phyloP scores from a whole-genome alignment of 2,329 filamentous ascomycete species.

The Trichoderma sp. region DNA sequence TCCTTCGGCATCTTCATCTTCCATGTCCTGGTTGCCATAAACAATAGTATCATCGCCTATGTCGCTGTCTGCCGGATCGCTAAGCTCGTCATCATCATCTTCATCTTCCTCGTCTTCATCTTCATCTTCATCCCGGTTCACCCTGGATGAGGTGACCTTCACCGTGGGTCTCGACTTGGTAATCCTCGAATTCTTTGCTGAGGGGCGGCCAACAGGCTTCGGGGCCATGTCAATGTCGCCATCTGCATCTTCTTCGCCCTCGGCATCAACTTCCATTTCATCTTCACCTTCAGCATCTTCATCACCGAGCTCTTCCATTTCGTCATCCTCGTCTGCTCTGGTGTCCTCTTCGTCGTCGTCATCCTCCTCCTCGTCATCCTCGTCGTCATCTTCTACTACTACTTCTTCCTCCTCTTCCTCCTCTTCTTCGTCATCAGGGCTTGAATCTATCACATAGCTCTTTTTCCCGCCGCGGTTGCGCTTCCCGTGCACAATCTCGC shows the following conservation, averaged over 20 bases:
- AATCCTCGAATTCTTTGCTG: slow-evolving; percentile 42
- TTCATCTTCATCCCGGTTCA: slow-evolving; percentile 38
- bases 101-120: slow-evolving; percentile 52
- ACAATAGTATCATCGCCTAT: slow-evolving; percentile 39
- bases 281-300: slow-evolving; percentile 42
- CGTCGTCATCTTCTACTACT: slow-evolving; percentile 42
- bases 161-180: slow-evolving; percentile 37
- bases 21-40: slow-evolving; percentile 46
- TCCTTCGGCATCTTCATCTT: slow-evolving; percentile 48
- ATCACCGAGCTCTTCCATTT: slow-evolving; percentile 38
- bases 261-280: slow-evolving; percentile 47
- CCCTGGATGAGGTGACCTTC: slow-evolving; percentile 35
- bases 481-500: slow-evolving; percentile 50
- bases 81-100: slow-evolving; percentile 56
- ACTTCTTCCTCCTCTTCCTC: slow-evolving; percentile 46
- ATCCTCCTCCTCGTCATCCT: slow-evolving; percentile 43
- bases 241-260: slow-evolving; percentile 46
- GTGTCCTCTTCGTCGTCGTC: slow-evolving; percentile 41
- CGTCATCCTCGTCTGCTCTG: slow-evolving; percentile 36
- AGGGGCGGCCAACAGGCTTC: slow-evolving; percentile 37
- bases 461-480: slow-evolving; percentile 57
- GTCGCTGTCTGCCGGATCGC: slow-evolving; percentile 53
- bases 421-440: slow-evolving; percentile 44
- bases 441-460: slow-evolving; percentile 59
- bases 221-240: slow-evolving; percentile 48